A percentile compares a stretch with the other conserved stretches of the same genome.
Evolutionary conservation across 2,329 filamentous ascomycete species (phyloP).

Genomic region (Hymenoscyphus scutula): DNA sequence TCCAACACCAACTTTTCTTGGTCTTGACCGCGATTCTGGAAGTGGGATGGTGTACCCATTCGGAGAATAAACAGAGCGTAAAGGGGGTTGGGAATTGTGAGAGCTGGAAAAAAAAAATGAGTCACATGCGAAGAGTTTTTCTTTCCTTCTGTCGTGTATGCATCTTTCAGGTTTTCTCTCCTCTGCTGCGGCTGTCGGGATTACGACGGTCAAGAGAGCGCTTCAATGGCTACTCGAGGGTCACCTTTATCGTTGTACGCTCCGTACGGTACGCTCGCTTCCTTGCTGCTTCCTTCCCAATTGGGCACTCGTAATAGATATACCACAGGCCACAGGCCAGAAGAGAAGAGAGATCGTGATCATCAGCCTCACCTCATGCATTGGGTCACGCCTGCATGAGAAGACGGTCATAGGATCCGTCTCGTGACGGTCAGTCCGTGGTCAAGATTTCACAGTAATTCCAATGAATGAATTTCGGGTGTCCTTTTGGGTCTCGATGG

Average conservation of each 20-base stretch:
- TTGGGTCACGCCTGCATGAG: constrained; percentile 4
- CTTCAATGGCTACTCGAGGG: constrained; percentile 2
- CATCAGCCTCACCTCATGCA: background rate
- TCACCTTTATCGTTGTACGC: background rate
- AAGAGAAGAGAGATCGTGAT: background rate
- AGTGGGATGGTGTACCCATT: constrained; percentile 1
- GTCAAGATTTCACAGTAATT: background rate
- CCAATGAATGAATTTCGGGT: background rate
- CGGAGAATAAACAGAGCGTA: background rate
- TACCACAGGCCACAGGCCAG: background rate
- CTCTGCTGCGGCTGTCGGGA: background rate
- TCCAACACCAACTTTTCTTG: too few relatives aligned
- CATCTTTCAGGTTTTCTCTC: background rate
- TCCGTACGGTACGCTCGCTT: background rate
- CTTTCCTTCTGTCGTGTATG: too few relatives aligned
- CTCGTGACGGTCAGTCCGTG: constrained; percentile 1
- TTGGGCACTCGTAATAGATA: background rate
- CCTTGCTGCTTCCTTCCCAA: background rate
- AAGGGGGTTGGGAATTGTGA: background rate
- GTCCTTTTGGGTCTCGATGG: background rate
- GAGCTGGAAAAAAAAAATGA: background rate
- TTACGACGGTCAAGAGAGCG: background rate
- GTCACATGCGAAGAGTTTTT: constrained; percentile 4
- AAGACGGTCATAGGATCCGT: background rate
- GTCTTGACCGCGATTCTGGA: background rate